A percentile compares a stretch with the other conserved stretches of the same genome.
Conservation (phyloP, 345 rosid genomes). For the Cardamine occulta region DNA sequence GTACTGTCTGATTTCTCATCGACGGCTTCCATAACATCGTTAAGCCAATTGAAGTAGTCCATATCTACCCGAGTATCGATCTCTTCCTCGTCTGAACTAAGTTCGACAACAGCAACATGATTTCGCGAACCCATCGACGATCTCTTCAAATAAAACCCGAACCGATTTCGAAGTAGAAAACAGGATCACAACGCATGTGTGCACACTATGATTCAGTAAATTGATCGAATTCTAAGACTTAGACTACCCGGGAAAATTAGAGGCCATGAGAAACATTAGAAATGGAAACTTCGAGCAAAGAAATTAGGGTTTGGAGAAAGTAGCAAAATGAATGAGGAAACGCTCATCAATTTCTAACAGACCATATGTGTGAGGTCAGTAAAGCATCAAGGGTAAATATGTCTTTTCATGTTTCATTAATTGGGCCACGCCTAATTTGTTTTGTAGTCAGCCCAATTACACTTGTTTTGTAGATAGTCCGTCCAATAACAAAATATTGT, state of each 20-base stretch:
- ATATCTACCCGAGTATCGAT: not conserved
- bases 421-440: not conserved
- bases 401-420: not conserved
- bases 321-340: not conserved
- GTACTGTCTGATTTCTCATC: slow-evolving; percentile 34
- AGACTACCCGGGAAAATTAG: not conserved
- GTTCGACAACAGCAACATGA: slow-evolving; percentile 23
- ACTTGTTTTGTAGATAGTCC: too few species aligned
- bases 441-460: too few species aligned
- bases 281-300: not conserved
- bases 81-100: slow-evolving; percentile 44
- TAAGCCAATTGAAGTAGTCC: slow-evolving; percentile 17
- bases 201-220: not conserved
- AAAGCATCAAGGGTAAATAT: not conserved
- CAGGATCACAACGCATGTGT: not conserved
- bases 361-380: not conserved
- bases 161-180: not conserved
- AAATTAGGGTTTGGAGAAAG: not conserved
- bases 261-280: not conserved
- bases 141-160: not conserved
- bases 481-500: too few species aligned
- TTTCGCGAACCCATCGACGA: slow-evolving; percentile 28
- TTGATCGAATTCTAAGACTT: not conserved
- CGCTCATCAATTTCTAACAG: not conserved
- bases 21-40: slow-evolving; percentile 1